These are phyloP conservation scores for Penicillium olsonii DNA, from an alignment of 2,329 filamentous ascomycete genomes.

Conservation along the genomic window DNA sequence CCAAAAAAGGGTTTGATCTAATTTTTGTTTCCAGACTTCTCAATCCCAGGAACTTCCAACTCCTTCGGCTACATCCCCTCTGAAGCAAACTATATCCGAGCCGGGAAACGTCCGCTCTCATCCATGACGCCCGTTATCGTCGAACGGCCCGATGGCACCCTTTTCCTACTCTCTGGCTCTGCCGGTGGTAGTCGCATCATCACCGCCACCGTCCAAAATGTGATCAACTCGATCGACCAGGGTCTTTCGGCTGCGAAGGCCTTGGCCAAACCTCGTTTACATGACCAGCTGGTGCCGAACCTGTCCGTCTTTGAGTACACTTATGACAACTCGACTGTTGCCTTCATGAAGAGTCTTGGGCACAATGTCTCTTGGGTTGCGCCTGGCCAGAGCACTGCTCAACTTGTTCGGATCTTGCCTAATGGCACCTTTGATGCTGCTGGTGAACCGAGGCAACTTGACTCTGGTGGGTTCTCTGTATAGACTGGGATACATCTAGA, in stretches of 20 bases:
- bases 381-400: slow-evolving; percentile 66
- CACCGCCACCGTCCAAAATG: slow-evolving; percentile 72
- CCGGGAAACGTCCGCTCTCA: slow-evolving; percentile 78
- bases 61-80: slow-evolving; percentile 83
- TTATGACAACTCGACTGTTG: slow-evolving; percentile 66
- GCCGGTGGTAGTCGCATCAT: slow-evolving; percentile 84
- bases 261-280: slow-evolving; percentile 67
- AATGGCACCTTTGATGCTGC: slow-evolving; percentile 77
- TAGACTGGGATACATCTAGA: slow-evolving; percentile 26
- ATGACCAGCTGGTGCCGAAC: slow-evolving; percentile 81
- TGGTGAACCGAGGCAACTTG: slow-evolving; percentile 71
- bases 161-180: slow-evolving; percentile 71
- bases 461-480: slow-evolving; percentile 66
- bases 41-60: slow-evolving; percentile 74
- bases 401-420: slow-evolving; percentile 62
- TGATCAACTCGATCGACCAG: slow-evolving; percentile 72
- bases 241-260: slow-evolving; percentile 62
- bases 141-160: slow-evolving; percentile 63
- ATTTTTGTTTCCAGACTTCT: slow-evolving; percentile 73
- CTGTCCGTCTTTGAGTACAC: slow-evolving; percentile 65
- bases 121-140: slow-evolving; percentile 80
- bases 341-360: slow-evolving; percentile 63
- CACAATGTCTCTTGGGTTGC: slow-evolving; percentile 73
- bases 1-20: slow-evolving; percentile 39
- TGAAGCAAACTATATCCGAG: slow-evolving; percentile 76